Conservation (phyloP, 495 filamentous ascomycete species). For the Tuber borchii region DNA sequence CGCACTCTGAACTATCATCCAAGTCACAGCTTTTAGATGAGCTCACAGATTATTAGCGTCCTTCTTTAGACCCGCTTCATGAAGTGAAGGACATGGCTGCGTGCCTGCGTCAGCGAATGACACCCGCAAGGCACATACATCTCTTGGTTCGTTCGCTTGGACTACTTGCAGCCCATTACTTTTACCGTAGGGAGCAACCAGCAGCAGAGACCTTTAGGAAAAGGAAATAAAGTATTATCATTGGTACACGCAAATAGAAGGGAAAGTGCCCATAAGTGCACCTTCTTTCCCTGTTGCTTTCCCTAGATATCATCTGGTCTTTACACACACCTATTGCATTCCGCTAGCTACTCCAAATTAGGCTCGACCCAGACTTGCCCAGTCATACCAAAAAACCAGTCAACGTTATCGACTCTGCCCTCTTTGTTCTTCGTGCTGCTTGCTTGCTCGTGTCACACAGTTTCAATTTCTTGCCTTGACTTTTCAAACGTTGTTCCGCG, state of each 20-base stretch:
- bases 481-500: slow-evolving; percentile 22
- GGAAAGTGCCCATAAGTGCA: slow-evolving; percentile 19
- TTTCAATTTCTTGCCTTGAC: slow-evolving; percentile 30
- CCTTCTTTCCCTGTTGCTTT: slow-evolving; percentile 11
- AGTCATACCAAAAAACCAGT: slow-evolving; percentile 31
- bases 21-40: slow-evolving; percentile 24
- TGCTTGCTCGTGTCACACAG: slow-evolving; percentile 29
- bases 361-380: slow-evolving; percentile 22
- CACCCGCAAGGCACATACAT: slow-evolving; percentile 33
- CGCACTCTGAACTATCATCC: slow-evolving; percentile 19
- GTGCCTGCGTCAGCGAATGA: slow-evolving; percentile 33
- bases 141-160: slow-evolving; percentile 31
- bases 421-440: slow-evolving; percentile 19
- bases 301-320: slow-evolving; percentile 27
- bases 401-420: slow-evolving; percentile 19
- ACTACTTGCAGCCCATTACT: slow-evolving; percentile 14
- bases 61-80: slow-evolving; percentile 16
- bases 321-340: slow-evolving; percentile 12
- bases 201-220: background rate
- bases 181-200: background rate
- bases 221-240: background rate
- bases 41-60: slow-evolving; percentile 20
- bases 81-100: slow-evolving; percentile 16
- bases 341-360: slow-evolving; percentile 22
- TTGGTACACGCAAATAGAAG: slow-evolving; percentile 31